Base-by-base conservation (phyloP, 768 basidiomycete genomes). In the Boletus reticuloceps region DNA sequence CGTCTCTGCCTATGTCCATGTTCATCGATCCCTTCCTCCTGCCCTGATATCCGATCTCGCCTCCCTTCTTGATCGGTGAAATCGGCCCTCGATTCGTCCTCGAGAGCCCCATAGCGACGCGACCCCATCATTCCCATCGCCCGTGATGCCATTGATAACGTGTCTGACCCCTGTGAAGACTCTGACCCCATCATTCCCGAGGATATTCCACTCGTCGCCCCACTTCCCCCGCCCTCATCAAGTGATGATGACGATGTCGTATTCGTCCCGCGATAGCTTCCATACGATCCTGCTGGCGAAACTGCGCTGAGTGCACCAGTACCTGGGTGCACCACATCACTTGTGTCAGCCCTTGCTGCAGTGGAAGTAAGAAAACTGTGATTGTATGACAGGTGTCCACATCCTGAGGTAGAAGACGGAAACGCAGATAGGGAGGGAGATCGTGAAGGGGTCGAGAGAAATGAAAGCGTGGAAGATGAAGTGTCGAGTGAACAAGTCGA, bases 281-380 rank as follows among this genome's bases (percentile, higher is more conserved):
- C 63, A 34, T 54, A 67, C 0, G 70, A 72, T 29, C 56, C 61
- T 5, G 59, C 54, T 0, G 69, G 69, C 0, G 69, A 70, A 12
- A 36, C 54, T 0, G 64, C 58, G 16, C 56, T 56, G 19, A 61
- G 41, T 31, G 49, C 52, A 41, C 51, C 62, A 16, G 51, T 51
- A 11, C 64, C 69, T 72, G 49, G 41, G 11, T 31, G 16, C 6
- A 38, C 9, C 29, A 42, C 17, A 46, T 12, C 17, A n/a, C 38
- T 36, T 2, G 40, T 12, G 40, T 70, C 10, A 69, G 67, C 27
- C 20, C 45, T 29, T 38, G 51, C 25, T 10, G 53, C 19, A 19
- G 32, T 1, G 17, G 54, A 12, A 12, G 48, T 27, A 25, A 40
- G n/a, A 51, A 14, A 50, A 40, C 34, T 1, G 16, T 5, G 36